phyloP scores from a whole-genome alignment of 208 protist genomes.

The Trypanosoma conorhini region DNA sequence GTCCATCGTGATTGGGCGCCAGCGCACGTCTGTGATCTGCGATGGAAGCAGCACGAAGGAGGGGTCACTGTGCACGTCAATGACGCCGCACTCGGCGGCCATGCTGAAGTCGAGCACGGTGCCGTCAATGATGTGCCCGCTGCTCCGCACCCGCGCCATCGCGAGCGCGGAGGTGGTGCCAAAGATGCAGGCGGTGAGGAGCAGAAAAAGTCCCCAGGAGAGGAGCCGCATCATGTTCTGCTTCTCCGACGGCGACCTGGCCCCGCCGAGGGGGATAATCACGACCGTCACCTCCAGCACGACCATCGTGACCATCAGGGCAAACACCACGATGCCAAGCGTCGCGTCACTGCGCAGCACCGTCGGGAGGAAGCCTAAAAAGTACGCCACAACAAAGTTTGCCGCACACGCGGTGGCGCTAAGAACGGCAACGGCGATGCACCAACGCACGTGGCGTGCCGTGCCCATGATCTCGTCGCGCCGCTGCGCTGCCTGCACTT shows the following conservation, averaged over 20 bases:
- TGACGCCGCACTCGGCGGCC: slow-evolving; percentile 39
- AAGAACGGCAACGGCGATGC: slow-evolving; percentile 67
- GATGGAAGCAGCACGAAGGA: slow-evolving; percentile 74
- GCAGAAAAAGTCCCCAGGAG: slow-evolving; percentile 70
- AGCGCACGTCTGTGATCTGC: slow-evolving; percentile 67
- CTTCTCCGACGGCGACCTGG: slow-evolving; percentile 41
- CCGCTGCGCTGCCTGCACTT: slow-evolving; percentile 57
- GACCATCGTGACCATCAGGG: slow-evolving; percentile 55
- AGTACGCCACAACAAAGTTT: slow-evolving; percentile 80
- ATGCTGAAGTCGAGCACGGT: slow-evolving; percentile 65
- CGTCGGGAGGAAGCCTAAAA: slow-evolving; percentile 66
- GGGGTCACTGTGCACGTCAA: slow-evolving; percentile 40
- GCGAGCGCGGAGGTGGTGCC: slow-evolving; percentile 68
- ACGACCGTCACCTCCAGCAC: slow-evolving; percentile 72
- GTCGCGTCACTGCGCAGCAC: slow-evolving; percentile 56
- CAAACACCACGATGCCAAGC: slow-evolving; percentile 58
- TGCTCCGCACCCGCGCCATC: slow-evolving; percentile 70
- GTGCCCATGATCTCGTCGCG: slow-evolving; percentile 51
- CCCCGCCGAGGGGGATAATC: slow-evolving; percentile 62
- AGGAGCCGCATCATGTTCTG: slow-evolving; percentile 72
- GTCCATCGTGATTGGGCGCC: slow-evolving; percentile 75
- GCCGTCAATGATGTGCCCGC: slow-evolving; percentile 47
- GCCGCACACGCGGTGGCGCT: slow-evolving; percentile 48
- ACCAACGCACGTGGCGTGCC: slow-evolving; percentile 70
- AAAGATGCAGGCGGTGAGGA: slow-evolving; percentile 62